Evolutionary conservation across 805 yeast genomes (phyloP).

Genomic region (Candida suzukii): DNA sequence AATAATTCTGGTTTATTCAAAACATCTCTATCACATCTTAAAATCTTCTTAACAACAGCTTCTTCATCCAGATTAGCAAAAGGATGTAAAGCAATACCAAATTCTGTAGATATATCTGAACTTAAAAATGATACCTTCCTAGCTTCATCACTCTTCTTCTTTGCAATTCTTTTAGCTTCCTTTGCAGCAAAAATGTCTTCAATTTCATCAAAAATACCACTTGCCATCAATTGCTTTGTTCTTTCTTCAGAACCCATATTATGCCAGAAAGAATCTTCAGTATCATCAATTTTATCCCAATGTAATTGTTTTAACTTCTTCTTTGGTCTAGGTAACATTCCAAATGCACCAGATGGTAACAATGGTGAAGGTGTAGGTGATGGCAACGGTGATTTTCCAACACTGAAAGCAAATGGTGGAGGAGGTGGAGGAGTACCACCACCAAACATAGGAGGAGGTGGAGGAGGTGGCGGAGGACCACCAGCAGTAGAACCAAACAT

Average conservation of each 20-base stretch:
- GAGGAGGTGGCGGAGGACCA: conserved; percentile 25
- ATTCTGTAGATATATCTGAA: conserved; percentile 86
- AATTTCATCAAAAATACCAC: conserved; percentile 77
- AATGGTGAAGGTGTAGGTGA: conserved; percentile 16
- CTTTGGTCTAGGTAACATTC: conserved; percentile 59
- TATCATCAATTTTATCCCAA: conserved; percentile 89
- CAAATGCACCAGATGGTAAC: conserved; percentile 29
- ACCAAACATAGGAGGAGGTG: conserved; percentile 16
- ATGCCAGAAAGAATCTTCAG: conserved; percentile 84
- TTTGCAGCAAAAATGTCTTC: conserved; percentile 86
- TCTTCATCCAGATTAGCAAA: conserved; percentile 56
- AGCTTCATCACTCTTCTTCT: conserved; percentile 38
- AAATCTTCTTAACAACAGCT: conserved; percentile 60
- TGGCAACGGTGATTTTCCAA: conserved; percentile 2
- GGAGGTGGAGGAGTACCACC: conserved; percentile 24
- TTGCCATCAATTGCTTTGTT: conserved; percentile 57
- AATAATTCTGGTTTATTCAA: conserved; percentile 64
- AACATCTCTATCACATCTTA: conserved; percentile 70
- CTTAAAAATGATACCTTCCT: conserved; percentile 65
- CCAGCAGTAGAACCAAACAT: conserved; percentile 2
- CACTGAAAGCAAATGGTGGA: conserved; percentile 11
- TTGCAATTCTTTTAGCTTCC: conserved; percentile 46
- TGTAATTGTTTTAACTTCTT: conserved; percentile 87
- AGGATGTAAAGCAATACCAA: conserved; percentile 87
- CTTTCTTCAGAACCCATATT: conserved; percentile 50